phyloP scores from a whole-genome alignment of 2,329 filamentous ascomycete genomes.

The Nothopassalora personata region DNA sequence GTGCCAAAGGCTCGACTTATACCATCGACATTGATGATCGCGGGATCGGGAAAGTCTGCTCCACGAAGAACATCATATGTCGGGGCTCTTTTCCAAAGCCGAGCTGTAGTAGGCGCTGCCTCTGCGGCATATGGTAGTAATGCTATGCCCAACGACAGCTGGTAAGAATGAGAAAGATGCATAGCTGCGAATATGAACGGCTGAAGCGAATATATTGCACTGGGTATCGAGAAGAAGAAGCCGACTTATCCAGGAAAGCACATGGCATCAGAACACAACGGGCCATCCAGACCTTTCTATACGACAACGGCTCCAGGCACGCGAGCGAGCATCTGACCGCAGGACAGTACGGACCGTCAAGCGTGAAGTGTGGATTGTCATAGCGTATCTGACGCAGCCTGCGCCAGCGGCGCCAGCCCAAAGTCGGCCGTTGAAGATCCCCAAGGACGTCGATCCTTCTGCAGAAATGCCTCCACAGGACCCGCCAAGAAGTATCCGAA shows the following conservation, averaged over 20 bases:
- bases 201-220: neutral
- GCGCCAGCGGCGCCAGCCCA: no score
- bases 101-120: neutral
- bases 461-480: no score
- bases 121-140: neutral
- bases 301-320: neutral
- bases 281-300: neutral
- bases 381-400: no score
- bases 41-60: constrained; percentile 51
- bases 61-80: constrained; percentile 15
- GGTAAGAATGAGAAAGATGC: neutral
- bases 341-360: neutral
- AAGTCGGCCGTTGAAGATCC: no score
- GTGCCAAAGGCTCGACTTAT: constrained; percentile 51
- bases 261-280: neutral
- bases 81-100: constrained; percentile 6
- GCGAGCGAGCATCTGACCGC: neutral
- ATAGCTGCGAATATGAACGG: neutral
- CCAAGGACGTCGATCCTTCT: no score
- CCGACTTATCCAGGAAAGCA: neutral
- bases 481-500: no score
- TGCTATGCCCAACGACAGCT: neutral
- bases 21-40: constrained; percentile 45
- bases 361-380: neutral
- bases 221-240: neutral